Conservation (phyloP, 805 yeast genomes). For the Candida andamanensis region DNA sequence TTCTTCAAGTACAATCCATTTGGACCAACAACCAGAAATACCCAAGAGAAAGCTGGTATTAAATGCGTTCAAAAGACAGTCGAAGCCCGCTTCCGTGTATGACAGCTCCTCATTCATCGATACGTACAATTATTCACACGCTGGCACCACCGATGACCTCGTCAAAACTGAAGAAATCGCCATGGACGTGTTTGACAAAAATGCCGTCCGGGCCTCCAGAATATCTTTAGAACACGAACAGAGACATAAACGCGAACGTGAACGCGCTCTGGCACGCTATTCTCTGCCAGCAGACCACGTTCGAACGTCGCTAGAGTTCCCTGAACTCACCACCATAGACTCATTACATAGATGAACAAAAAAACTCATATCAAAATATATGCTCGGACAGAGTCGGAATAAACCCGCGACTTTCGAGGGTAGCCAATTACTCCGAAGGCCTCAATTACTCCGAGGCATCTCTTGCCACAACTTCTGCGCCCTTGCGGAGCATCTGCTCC, state of each 20-base stretch:
- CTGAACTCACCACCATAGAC: conserved; percentile 11
- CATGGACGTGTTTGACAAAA: conserved; percentile 35
- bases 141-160: conserved; percentile 24
- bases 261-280: too few species aligned
- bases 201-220: conserved; percentile 17
- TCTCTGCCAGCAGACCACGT: conserved; percentile 2
- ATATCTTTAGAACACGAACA: conserved; percentile 15
- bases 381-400: too few species aligned
- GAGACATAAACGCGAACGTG: conserved; percentile 4
- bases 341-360: conserved; percentile 8
- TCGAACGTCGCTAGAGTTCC: conserved; percentile 13
- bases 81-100: conserved; percentile 21
- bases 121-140: conserved; percentile 21
- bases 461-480: too few species aligned
- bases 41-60: conserved; percentile 27
- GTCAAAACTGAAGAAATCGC: conserved; percentile 49
- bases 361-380: too few species aligned
- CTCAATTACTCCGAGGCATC: too few species aligned
- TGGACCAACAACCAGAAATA: conserved; percentile 2
- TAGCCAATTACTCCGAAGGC: too few species aligned
- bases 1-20: conserved; percentile 10
- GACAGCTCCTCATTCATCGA: conserved; percentile 32
- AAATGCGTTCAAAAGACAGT: conserved; percentile 30
- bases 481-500: too few species aligned
- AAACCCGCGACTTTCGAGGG: too few species aligned